These are phyloP conservation scores for Encephalitozoon hellem DNA, from an alignment of 371 early-diverging fungal species.

Conservation along the genomic window DNA sequence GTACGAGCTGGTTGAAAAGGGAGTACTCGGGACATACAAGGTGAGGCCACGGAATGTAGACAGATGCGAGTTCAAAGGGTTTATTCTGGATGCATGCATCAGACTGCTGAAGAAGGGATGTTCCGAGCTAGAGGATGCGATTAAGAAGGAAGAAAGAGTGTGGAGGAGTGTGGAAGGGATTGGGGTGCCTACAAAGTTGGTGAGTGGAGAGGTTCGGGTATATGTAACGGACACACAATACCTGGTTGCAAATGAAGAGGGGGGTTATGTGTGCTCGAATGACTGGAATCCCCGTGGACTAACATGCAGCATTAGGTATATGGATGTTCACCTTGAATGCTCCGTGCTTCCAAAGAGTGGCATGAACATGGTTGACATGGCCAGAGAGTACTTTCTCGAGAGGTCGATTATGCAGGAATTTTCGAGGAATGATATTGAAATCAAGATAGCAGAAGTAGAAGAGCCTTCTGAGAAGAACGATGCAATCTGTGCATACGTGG, in stretches of 20 bases:
- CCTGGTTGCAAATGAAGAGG: background rate
- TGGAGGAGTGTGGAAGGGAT: background rate
- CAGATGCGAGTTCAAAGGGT: background rate
- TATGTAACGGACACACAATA: background rate
- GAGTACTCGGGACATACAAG: background rate
- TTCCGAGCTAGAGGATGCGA: background rate
- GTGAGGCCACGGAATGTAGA: background rate
- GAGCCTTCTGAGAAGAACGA: background rate
- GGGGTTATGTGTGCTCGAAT: background rate
- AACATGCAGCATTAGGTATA: background rate
- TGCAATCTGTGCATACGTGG: background rate
- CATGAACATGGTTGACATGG: background rate
- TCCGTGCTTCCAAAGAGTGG: background rate
- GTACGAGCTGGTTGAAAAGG: background rate
- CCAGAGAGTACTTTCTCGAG: background rate
- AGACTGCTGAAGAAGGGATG: background rate
- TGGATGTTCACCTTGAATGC: background rate
- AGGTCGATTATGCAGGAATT: background rate
- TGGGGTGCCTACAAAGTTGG: background rate
- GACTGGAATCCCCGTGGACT: background rate
- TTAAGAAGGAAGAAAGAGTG: background rate
- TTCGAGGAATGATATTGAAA: background rate
- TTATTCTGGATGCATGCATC: background rate
- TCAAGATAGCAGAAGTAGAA: background rate
- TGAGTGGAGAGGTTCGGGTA: background rate